A percentile compares a stretch with the other conserved stretches of the same genome.
phyloP scores from a whole-genome alignment of 2,329 filamentous ascomycete species.

The Fusarium luffae region DNA sequence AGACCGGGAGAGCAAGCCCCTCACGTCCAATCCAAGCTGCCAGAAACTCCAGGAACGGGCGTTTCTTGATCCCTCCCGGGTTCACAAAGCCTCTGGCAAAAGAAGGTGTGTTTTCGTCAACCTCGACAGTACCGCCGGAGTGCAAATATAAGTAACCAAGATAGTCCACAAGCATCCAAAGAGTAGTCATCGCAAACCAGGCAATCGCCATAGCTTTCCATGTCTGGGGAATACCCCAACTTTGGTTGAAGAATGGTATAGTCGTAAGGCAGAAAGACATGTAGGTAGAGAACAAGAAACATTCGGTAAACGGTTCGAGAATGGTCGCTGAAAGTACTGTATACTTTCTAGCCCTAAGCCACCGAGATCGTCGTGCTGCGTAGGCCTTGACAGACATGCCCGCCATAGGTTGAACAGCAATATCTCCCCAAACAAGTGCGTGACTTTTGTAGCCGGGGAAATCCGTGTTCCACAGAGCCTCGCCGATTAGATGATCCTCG shows the following conservation, averaged over 20 bases:
- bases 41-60: slow-evolving; percentile 77
- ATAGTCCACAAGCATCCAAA: slow-evolving; percentile 83
- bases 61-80: slow-evolving; percentile 55
- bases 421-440: slow-evolving; percentile 83
- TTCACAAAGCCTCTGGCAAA: slow-evolving; percentile 69
- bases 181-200: slow-evolving; percentile 72
- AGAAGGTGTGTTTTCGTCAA: slow-evolving; percentile 76
- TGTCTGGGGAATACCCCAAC: slow-evolving; percentile 67
- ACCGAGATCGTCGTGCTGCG: slow-evolving; percentile 82
- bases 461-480: slow-evolving; percentile 83
- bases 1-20: slow-evolving; percentile 84
- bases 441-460: slow-evolving; percentile 79
- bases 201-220: slow-evolving; percentile 73
- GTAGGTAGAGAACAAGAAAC: slow-evolving; percentile 83
- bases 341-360: slow-evolving; percentile 94
- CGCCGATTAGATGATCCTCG: slow-evolving; percentile 96
- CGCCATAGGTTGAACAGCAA: slow-evolving; percentile 90
- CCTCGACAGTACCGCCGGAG: slow-evolving; percentile 74
- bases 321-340: slow-evolving; percentile 90
- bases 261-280: slow-evolving; percentile 83
- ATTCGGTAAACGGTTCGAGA: slow-evolving; percentile 92
- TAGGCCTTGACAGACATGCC: slow-evolving; percentile 83
- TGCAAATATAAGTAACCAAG: slow-evolving; percentile 79
- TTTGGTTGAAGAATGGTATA: slow-evolving; percentile 69
- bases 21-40: slow-evolving; percentile 88